Evolutionary conservation across 1,284 basidiomycete species (phyloP).

Genomic region (Pseudozyma hubeiensis): DNA sequence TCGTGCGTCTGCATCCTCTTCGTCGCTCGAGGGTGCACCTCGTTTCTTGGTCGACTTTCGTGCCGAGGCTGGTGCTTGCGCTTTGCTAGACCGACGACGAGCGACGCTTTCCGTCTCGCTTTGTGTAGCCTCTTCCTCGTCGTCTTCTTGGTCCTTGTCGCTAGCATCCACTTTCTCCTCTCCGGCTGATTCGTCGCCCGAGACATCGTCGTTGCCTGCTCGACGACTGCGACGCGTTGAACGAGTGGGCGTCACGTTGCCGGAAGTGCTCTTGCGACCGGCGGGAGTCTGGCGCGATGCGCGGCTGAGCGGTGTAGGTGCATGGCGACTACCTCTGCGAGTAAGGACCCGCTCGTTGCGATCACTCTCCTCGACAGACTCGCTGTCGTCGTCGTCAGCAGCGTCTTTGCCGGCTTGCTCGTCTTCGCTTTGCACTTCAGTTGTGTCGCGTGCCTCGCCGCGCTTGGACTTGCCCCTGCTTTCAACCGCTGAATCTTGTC

Average conservation of each 20-base stretch:
- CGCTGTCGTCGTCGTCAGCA: conserved; percentile 14
- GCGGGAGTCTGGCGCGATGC: conserved; percentile 7
- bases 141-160: conserved; percentile 11
- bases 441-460: conserved; percentile 28
- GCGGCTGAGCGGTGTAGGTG: conserved; percentile 16
- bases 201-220: conserved; percentile 15
- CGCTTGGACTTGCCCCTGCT: conserved; percentile 19
- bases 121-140: conserved; percentile 30
- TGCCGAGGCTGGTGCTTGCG: conserved; percentile 9
- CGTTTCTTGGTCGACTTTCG: conserved; percentile 28
- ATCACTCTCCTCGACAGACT: conserved; percentile 54
- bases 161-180: conserved; percentile 28
- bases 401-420: conserved; percentile 14
- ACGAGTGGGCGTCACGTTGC: conserved; percentile 34
- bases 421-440: conserved; percentile 28
- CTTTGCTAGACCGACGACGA: conserved; percentile 19
- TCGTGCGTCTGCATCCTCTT: conserved; percentile 33
- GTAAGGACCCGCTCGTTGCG: conserved; percentile 44
- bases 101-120: conserved; percentile 34
- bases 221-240: conserved; percentile 41
- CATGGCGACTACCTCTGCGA: conserved; percentile 34
- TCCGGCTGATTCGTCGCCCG: conserved; percentile 24
- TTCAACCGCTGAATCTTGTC: conserved; percentile 12
- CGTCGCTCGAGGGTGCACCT: conserved; percentile 35
- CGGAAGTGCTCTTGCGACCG: conserved; percentile 33